Evolutionary conservation across 2,329 filamentous ascomycete genomes (phyloP).

Genomic region (Pezicula carpinea): DNA sequence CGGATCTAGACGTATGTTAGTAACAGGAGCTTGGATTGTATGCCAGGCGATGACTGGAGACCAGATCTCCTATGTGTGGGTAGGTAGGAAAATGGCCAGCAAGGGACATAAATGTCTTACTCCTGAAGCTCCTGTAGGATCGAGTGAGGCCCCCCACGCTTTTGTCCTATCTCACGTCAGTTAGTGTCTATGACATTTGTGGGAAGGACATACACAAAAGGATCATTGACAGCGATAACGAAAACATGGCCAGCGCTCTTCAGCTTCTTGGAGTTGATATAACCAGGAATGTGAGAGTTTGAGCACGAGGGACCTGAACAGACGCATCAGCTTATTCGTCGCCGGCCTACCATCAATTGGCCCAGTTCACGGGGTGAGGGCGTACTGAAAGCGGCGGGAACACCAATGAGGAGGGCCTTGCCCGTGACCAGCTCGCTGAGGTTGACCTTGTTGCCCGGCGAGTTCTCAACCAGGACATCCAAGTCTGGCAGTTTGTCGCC

Average conservation of each 20-base stretch:
- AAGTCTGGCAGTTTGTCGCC: conserved; percentile 77
- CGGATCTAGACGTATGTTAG: conserved; percentile 58
- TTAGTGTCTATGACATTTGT: neutral
- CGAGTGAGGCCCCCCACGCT: conserved; percentile 76
- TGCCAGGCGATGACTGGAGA: neutral
- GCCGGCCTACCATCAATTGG: no score
- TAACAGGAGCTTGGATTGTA: neutral
- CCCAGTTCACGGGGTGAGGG: no score
- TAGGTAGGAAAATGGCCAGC: neutral
- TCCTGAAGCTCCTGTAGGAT: conserved; percentile 68
- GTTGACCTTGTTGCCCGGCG: conserved; percentile 89
- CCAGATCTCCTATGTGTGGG: neutral
- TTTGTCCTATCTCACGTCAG: conserved; percentile 61
- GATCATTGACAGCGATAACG: conserved; percentile 88
- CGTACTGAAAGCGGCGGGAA: conserved; percentile 72
- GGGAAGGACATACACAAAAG: conserved; percentile 76
- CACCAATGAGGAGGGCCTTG: conserved; percentile 79
- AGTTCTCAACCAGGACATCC: conserved; percentile 74
- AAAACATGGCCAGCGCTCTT: conserved; percentile 81
- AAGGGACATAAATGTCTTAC: conserved; percentile 60
- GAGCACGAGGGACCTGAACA: conserved; percentile 54
- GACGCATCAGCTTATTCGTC: neutral
- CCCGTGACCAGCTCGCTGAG: conserved; percentile 68
- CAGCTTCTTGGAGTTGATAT: conserved; percentile 73
- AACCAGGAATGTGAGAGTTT: conserved; percentile 75